A percentile compares a stretch with the other conserved stretches of the same genome.
Conservation (phyloP, 2,329 filamentous ascomycete species). For the Beauveria sp. region DNA sequence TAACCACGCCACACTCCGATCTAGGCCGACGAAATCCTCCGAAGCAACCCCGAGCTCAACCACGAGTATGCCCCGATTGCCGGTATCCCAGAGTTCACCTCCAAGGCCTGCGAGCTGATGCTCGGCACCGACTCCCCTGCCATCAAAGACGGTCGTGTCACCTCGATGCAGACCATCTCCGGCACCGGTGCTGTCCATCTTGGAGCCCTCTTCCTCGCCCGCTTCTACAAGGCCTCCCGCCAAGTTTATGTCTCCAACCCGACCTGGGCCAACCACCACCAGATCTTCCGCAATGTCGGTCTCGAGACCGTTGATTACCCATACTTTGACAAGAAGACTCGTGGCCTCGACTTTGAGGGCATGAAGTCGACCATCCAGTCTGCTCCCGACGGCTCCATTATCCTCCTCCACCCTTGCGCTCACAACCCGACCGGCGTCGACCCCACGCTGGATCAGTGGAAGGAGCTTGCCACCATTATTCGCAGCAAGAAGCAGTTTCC, state of each 20-base stretch:
- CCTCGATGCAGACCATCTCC: constrained; percentile 89
- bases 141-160: constrained; percentile 71
- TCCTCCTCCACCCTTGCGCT: constrained; percentile 90
- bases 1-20: constrained; percentile 13
- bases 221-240: constrained; percentile 73
- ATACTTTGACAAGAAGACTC: constrained; percentile 85
- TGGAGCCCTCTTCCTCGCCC: constrained; percentile 85
- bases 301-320: constrained; percentile 77
- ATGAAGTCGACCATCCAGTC: constrained; percentile 65
- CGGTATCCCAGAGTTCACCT: constrained; percentile 76
- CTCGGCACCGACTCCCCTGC: constrained; percentile 75
- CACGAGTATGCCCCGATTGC: constrained; percentile 98
- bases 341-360: constrained; percentile 85
- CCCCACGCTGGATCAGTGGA: constrained; percentile 90
- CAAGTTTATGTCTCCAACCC: constrained; percentile 88
- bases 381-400: constrained; percentile 73
- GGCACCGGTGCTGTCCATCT: constrained; percentile 93
- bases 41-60: constrained; percentile 82
- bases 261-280: constrained; percentile 98
- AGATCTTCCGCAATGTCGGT: constrained; percentile 91
- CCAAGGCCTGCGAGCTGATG: constrained; percentile 84
- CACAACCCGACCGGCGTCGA: constrained; percentile 98
- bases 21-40: constrained; percentile 85
- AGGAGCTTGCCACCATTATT: constrained; percentile 73
- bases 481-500: constrained; percentile 79